phyloP scores from a whole-genome alignment of 208 protist species.

The Acanthamoeba triangularis region DNA sequence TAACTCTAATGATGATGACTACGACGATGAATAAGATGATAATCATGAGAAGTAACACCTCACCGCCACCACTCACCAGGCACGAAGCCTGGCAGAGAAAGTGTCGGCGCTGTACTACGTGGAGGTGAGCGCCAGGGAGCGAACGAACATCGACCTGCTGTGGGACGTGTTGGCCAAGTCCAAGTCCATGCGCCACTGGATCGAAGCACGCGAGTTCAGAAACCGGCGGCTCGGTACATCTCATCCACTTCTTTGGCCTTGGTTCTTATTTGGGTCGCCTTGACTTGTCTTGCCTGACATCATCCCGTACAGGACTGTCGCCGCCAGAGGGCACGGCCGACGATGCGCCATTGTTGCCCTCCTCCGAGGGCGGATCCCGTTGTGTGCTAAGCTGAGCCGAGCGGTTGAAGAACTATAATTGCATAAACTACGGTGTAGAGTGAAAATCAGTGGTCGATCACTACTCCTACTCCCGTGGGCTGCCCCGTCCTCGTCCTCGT shows the following conservation, averaged over 20 bases:
- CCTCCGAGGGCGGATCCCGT: neutral
- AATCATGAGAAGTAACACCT: neutral
- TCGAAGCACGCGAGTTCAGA: neutral
- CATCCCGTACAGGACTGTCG: neutral
- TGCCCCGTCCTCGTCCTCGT: neutral
- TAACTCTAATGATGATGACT: neutral
- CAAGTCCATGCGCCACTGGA: slow-evolving; percentile 24
- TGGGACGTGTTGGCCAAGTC: slow-evolving; percentile 41
- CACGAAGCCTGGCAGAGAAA: slow-evolving; percentile 28
- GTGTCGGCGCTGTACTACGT: slow-evolving; percentile 13
- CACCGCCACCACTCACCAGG: neutral
- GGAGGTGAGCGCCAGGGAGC: slow-evolving; percentile 14
- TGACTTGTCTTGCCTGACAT: too few relatives aligned
- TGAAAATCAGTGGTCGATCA: too few relatives aligned
- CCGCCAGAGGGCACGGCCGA: neutral
- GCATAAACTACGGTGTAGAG: too few relatives aligned
- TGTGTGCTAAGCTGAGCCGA: neutral
- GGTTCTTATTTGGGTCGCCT: too few relatives aligned
- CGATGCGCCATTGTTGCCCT: neutral
- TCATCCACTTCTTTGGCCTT: neutral
- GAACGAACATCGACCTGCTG: slow-evolving; percentile 12
- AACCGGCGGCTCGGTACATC: slow-evolving; percentile 13
- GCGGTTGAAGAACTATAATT: too few relatives aligned
- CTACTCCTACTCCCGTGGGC: too few relatives aligned
- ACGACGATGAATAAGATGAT: neutral